Evolutionary conservation across 2,329 filamentous ascomycete species (phyloP).

Genomic region (Trichoderma lentiforme): DNA sequence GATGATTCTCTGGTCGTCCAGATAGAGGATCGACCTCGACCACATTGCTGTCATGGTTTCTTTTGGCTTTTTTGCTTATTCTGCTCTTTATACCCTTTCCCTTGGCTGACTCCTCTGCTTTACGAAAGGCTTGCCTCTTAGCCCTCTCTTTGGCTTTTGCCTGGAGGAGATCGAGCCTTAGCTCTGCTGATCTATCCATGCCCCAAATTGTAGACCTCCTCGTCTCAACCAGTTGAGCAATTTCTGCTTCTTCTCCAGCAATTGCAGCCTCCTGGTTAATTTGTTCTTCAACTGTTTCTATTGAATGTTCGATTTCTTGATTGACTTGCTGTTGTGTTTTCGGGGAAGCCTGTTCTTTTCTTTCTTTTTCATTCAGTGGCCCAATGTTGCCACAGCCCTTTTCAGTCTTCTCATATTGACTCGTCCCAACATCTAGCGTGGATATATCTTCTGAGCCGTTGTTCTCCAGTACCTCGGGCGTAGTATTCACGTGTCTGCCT

Average conservation of each 20-base stretch:
- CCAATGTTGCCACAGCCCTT: not conserved
- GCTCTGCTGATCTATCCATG: slow-evolving; percentile 6
- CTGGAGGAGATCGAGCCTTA: not conserved
- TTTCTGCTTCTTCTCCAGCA: slow-evolving; percentile 36
- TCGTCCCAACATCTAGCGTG: not conserved
- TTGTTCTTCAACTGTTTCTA: not conserved
- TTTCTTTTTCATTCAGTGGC: slow-evolving; percentile 20
- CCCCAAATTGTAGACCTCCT: slow-evolving; percentile 38
- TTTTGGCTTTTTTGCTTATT: slow-evolving; percentile 36
- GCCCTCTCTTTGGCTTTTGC: not conserved
- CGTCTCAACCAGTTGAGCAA: slow-evolving; percentile 43
- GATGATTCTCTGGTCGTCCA: not conserved
- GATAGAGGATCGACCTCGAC: not conserved
- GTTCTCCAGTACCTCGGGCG: not conserved
- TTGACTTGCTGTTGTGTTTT: not conserved
- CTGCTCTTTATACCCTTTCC: slow-evolving; percentile 31
- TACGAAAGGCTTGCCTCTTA: slow-evolving; percentile 15
- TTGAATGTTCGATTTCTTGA: not conserved
- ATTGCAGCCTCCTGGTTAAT: not conserved
- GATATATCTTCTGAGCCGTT: not conserved
- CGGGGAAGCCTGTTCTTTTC: slow-evolving; percentile 22
- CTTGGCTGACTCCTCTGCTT: slow-evolving; percentile 33
- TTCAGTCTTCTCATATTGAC: not conserved
- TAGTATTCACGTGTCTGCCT: not conserved
- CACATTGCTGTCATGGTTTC: not conserved